These are phyloP conservation scores for Eucalyptus paniculata DNA, from an alignment of 345 rosid genomes.

Conservation along the genomic window DNA sequence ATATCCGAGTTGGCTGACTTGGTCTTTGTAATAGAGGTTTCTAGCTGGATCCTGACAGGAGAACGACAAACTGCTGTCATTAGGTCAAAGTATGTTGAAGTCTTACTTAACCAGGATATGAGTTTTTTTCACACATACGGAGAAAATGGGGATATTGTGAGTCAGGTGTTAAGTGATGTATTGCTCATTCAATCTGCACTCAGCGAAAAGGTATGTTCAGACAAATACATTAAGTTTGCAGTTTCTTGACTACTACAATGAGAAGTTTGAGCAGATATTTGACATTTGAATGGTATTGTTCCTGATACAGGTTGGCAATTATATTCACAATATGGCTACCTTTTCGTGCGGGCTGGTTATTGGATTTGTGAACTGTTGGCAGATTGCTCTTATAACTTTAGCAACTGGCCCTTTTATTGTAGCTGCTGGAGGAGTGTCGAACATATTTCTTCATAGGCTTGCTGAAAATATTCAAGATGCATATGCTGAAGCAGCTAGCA, in stretches of 20 bases:
- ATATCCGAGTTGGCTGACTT: not conserved
- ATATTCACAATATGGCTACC: slow-evolving; percentile 99
- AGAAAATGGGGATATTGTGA: slow-evolving; percentile 96
- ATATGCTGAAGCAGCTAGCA: slow-evolving; percentile 97
- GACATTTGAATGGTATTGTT: not conserved
- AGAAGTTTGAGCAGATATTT: not conserved
- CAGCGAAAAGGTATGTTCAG: slow-evolving; percentile 69
- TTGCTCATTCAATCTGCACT: slow-evolving; percentile 97
- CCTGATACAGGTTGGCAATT: slow-evolving; percentile 81
- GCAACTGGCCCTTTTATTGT: slow-evolving; percentile 99
- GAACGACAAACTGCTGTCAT: slow-evolving; percentile 99
- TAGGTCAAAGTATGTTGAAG: slow-evolving; percentile 90
- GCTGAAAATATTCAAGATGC: slow-evolving; percentile 99
- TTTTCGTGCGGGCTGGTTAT: slow-evolving; percentile 81
- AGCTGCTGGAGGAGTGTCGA: slow-evolving; percentile 99
- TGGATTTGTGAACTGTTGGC: slow-evolving; percentile 95
- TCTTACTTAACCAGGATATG: slow-evolving; percentile 94
- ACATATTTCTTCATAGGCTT: slow-evolving; percentile 95
- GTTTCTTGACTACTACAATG: not conserved
- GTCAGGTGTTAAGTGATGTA: slow-evolving; percentile 98
- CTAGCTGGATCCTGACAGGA: slow-evolving; percentile 99
- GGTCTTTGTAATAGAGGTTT: slow-evolving; percentile 71
- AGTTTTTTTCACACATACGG: slow-evolving; percentile 99
- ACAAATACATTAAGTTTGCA: not conserved
- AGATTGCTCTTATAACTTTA: slow-evolving; percentile 86